Conservation (phyloP, 2,329 filamentous ascomycete genomes). For the Aspergillus caelatus region DNA sequence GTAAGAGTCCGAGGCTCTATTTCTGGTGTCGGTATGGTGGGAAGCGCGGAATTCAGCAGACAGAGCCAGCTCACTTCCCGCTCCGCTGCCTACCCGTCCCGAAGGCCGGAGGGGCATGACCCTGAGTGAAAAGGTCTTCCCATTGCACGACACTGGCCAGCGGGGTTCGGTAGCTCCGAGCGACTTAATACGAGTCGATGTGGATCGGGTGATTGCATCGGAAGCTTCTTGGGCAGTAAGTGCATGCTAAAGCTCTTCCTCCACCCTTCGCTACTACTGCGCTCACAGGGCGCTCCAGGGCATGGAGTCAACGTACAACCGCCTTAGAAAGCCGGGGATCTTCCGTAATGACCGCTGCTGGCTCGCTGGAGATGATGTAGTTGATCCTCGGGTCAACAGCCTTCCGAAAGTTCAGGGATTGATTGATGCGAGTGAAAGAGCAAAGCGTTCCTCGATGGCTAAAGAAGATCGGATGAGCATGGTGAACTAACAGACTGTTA, state of each 20-base stretch:
- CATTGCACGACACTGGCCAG: conserved; percentile 37
- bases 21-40: conserved; percentile 31
- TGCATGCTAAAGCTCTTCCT: neutral
- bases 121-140: conserved; percentile 44
- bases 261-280: neutral
- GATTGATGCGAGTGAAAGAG: conserved; percentile 41
- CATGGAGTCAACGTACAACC: conserved; percentile 47
- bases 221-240: conserved; percentile 46
- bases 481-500: no score
- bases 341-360: conserved; percentile 56
- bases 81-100: conserved; percentile 17
- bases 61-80: conserved; percentile 10
- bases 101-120: conserved; percentile 19
- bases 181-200: conserved; percentile 45
- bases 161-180: conserved; percentile 35
- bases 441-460: conserved; percentile 24
- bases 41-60: conserved; percentile 33
- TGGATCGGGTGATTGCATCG: conserved; percentile 53
- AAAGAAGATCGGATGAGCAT: neutral
- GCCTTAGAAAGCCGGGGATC: conserved; percentile 46
- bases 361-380: conserved; percentile 54
- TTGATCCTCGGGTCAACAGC: conserved; percentile 49
- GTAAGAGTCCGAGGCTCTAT: conserved; percentile 25
- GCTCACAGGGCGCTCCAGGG: conserved; percentile 20
- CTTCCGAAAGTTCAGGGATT: conserved; percentile 40